Evolutionary conservation across 441 rosid genomes (phyloP).

Genomic region (Pelargonium citronellum): DNA sequence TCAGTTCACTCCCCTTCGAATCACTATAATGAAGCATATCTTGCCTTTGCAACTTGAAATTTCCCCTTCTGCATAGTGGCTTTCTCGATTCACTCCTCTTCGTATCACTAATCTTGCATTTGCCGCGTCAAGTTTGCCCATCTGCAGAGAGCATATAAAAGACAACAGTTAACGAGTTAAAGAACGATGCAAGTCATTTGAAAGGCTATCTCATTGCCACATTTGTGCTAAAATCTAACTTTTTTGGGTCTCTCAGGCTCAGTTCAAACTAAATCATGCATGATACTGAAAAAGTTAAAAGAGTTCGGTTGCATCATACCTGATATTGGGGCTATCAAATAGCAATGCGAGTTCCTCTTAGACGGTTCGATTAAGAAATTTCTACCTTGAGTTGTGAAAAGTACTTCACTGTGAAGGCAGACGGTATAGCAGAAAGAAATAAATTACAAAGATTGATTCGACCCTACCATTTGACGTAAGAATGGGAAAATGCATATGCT

Average conservation of each 20-base stretch:
- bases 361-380: slow-evolving; percentile 89
- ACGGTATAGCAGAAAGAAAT: slow-evolving; percentile 40
- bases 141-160: not conserved
- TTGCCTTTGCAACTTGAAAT: slow-evolving; percentile 68
- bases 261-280: too few relatives aligned
- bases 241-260: too few relatives aligned
- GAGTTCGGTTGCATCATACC: slow-evolving; percentile 36
- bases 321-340: slow-evolving; percentile 62
- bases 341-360: slow-evolving; percentile 76
- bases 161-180: not conserved
- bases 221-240: too few relatives aligned
- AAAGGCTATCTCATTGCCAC: not conserved
- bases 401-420: slow-evolving; percentile 89
- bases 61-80: slow-evolving; percentile 53
- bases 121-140: too few relatives aligned
- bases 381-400: slow-evolving; percentile 97
- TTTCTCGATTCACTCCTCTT: too few relatives aligned
- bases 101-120: too few relatives aligned
- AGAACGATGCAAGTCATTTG: not conserved
- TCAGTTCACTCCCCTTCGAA: slow-evolving; percentile 61
- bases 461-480: too few relatives aligned
- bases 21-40: slow-evolving; percentile 74
- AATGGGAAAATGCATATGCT: too few relatives aligned
- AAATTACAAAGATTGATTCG: too few relatives aligned
- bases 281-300: not conserved